Evolutionary conservation across 2,329 filamentous ascomycete genomes (phyloP).

Genomic region (Meredithiella fracta): DNA sequence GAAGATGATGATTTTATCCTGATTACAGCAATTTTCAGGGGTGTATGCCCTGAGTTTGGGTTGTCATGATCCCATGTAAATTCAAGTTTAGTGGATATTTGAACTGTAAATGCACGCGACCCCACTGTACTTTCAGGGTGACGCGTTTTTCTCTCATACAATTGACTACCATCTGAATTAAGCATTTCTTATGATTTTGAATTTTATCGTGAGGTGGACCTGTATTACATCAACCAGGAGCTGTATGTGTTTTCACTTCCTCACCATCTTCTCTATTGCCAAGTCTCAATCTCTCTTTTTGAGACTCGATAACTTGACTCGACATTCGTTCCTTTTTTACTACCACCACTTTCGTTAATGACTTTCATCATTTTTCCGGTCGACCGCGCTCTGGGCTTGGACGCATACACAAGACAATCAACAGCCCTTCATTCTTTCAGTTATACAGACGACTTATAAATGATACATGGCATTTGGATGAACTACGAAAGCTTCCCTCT

Average conservation of each 20-base stretch:
- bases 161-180: not conserved
- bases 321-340: not conserved
- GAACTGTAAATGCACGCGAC: not conserved
- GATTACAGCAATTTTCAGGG: not conserved
- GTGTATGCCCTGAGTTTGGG: not conserved
- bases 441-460: not conserved
- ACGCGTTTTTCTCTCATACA: not conserved
- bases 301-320: too few species aligned
- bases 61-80: not conserved
- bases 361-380: constrained; percentile 4
- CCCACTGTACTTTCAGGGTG: not conserved
- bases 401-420: not conserved
- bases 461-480: too few species aligned
- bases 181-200: not conserved
- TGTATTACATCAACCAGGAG: too few species aligned
- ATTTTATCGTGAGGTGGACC: too few species aligned
- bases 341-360: not conserved
- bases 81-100: not conserved
- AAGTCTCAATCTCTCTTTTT: too few species aligned
- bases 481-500: too few species aligned
- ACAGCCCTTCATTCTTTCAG: not conserved
- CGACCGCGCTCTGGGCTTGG: constrained; percentile 7
- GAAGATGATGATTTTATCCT: too few species aligned
- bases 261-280: not conserved
- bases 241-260: not conserved